These are phyloP conservation scores for Fusarium sp. DNA, from an alignment of 2,329 filamentous ascomycete genomes.

Conservation along the genomic window DNA sequence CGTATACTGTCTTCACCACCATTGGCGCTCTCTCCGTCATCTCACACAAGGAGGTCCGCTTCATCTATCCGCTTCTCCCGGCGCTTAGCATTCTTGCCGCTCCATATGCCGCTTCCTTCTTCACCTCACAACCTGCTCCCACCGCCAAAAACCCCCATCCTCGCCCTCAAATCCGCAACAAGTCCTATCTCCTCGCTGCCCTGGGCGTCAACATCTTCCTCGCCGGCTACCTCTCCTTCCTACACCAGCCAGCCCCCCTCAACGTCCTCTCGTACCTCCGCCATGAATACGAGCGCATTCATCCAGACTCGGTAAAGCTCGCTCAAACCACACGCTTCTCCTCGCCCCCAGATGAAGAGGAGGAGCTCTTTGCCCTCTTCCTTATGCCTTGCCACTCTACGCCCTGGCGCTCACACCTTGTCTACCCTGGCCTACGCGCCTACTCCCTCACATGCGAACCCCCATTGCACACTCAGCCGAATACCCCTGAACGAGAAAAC, in stretches of 20 bases:
- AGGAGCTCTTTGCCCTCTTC: slow-evolving; percentile 77
- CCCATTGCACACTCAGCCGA: slow-evolving; percentile 75
- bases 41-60: slow-evolving; percentile 96
- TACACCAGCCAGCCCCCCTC: slow-evolving; percentile 85
- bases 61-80: slow-evolving; percentile 93
- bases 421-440: slow-evolving; percentile 79
- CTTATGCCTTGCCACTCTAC: slow-evolving; percentile 97
- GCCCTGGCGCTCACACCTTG: slow-evolving; percentile 90
- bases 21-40: slow-evolving; percentile 78
- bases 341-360: slow-evolving; percentile 45
- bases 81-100: slow-evolving; percentile 86
- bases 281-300: slow-evolving; percentile 73
- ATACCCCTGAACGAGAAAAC: slow-evolving; percentile 67
- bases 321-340: slow-evolving; percentile 35
- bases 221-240: slow-evolving; percentile 77
- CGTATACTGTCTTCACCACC: slow-evolving; percentile 70
- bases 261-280: slow-evolving; percentile 81
- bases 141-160: slow-evolving; percentile 44
- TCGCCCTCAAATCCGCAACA: slow-evolving; percentile 60
- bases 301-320: slow-evolving; percentile 51
- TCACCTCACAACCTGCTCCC: slow-evolving; percentile 56
- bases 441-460: slow-evolving; percentile 94
- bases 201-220: slow-evolving; percentile 77
- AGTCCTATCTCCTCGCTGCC: slow-evolving; percentile 66
- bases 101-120: slow-evolving; percentile 73